Evolutionary conservation across 345 rosid species (phyloP).

Genomic region (Anacardium occidentale): DNA sequence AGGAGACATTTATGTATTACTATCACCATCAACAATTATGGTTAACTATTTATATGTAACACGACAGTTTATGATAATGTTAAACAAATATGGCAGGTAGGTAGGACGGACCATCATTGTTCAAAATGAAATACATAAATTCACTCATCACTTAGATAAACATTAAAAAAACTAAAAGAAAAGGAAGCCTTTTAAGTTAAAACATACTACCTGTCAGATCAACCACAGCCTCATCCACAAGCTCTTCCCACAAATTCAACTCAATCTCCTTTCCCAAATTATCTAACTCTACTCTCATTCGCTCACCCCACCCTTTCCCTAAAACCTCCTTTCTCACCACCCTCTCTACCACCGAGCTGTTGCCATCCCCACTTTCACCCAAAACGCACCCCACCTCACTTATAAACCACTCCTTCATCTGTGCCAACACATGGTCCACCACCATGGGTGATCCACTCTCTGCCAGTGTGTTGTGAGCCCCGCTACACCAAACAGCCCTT

Average conservation of each 20-base stretch:
- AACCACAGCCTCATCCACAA: constrained; percentile 71
- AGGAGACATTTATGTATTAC: no score
- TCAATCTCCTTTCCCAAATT: constrained; percentile 56
- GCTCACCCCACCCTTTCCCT: constrained; percentile 64
- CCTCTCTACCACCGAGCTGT: constrained; percentile 63
- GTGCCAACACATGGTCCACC: constrained; percentile 66
- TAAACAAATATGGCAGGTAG: constrained; percentile 22
- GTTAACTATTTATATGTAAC: neutral
- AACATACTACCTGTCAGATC: constrained; percentile 42
- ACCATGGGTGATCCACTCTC: constrained; percentile 30
- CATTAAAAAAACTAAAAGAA: neutral
- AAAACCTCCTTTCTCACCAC: constrained; percentile 68
- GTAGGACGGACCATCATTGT: constrained; percentile 18
- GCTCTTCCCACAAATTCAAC: constrained; percentile 64
- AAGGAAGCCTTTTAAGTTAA: constrained; percentile 6
- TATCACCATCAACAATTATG: no score
- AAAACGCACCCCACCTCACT: constrained; percentile 29
- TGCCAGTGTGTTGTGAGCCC: constrained; percentile 16
- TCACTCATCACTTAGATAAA: constrained; percentile 13
- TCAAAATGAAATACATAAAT: constrained; percentile 26
- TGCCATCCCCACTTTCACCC: constrained; percentile 47
- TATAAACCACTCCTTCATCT: constrained; percentile 59
- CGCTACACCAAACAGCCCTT: constrained; percentile 23
- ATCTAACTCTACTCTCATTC: constrained; percentile 51
- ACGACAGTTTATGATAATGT: neutral